phyloP scores from a whole-genome alignment of 202 grass and related monocot species.

The Hordeum pubiflorum region DNA sequence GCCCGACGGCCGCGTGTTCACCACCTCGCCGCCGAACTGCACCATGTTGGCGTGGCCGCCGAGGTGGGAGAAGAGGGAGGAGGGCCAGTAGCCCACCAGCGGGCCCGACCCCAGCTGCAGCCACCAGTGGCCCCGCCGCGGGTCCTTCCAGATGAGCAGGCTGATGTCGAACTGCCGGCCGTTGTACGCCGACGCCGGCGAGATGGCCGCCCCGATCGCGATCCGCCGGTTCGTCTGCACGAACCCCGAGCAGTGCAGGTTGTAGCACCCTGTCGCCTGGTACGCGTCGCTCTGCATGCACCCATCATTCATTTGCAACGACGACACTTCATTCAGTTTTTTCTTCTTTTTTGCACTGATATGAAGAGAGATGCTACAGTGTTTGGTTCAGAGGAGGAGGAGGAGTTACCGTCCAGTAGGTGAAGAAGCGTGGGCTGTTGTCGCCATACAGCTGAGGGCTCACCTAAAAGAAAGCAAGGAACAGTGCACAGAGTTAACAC shows the following conservation, averaged over 20 bases:
- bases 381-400: neutral
- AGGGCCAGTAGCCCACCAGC: slow-evolving; percentile 80
- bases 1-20: slow-evolving; percentile 45
- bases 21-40: slow-evolving; percentile 84
- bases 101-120: slow-evolving; percentile 51
- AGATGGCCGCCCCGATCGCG: slow-evolving; percentile 72
- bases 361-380: neutral
- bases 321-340: neutral
- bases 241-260: slow-evolving; percentile 84
- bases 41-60: slow-evolving; percentile 68
- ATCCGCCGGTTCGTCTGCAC: slow-evolving; percentile 80
- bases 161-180: slow-evolving; percentile 70
- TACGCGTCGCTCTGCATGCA: slow-evolving; percentile 71
- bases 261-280: slow-evolving; percentile 86
- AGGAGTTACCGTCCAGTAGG: slow-evolving; percentile 75
- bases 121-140: slow-evolving; percentile 76
- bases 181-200: slow-evolving; percentile 45
- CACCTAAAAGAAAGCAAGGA: slow-evolving; percentile 38
- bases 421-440: slow-evolving; percentile 73
- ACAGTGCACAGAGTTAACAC: slow-evolving; percentile 6
- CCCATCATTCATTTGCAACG: neutral
- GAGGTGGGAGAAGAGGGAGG: slow-evolving; percentile 62
- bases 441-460: slow-evolving; percentile 77
- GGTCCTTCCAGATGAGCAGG: slow-evolving; percentile 90
- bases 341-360: too few species aligned